These are phyloP conservation scores for Blepharisma stoltei DNA, from an alignment of 73 alveolate genomes.

Conservation along the genomic window DNA sequence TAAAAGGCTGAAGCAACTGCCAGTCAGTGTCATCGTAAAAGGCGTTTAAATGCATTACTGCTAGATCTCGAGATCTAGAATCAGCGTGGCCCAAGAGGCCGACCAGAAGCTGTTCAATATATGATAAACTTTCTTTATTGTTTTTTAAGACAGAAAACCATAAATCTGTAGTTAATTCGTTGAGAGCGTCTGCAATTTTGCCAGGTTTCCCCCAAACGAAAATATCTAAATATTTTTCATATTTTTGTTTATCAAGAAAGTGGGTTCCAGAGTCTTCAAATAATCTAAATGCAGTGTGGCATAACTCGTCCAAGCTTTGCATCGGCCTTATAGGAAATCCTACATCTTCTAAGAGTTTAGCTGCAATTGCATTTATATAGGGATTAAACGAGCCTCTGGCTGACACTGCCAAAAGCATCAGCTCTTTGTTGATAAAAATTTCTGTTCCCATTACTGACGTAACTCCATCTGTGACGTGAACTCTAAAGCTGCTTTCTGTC, in stretches of 20 bases:
- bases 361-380: conserved; percentile 7
- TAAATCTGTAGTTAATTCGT: conserved; percentile 13
- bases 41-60: conserved; percentile 86
- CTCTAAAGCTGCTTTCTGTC: not conserved
- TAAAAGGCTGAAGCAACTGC: conserved; percentile 86
- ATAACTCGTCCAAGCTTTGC: not conserved
- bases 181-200: not conserved
- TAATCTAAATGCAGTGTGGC: not conserved
- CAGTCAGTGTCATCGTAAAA: conserved; percentile 96
- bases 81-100: conserved; percentile 82
- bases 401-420: conserved; percentile 5
- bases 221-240: not conserved
- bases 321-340: not conserved
- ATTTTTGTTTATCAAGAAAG: not conserved
- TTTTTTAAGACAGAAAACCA: conserved; percentile 40
- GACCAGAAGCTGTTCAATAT: conserved; percentile 76
- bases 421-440: conserved; percentile 2
- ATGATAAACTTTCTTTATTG: conserved; percentile 58
- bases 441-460: not conserved
- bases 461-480: not conserved
- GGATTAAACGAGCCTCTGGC: conserved; percentile 21
- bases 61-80: conserved; percentile 64
- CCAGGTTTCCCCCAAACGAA: conserved; percentile 20
- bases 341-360: not conserved
- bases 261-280: conserved; percentile 14